Evolutionary conservation across 192 early-diverging fungal genomes (phyloP).

Genomic region (Dissophora globulifera): DNA sequence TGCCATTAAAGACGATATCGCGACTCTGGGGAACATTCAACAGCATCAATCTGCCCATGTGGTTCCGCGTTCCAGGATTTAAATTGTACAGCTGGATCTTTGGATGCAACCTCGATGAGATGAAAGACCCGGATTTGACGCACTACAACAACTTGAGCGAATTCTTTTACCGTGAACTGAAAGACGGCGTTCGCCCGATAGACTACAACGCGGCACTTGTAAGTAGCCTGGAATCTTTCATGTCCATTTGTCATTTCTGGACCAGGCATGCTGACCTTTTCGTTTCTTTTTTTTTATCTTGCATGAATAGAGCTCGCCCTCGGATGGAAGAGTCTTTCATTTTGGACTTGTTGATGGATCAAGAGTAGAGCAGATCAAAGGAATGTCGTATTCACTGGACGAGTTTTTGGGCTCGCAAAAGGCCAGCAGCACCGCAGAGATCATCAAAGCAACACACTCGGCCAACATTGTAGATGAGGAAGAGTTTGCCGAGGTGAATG

Average conservation of each 20-base stretch:
- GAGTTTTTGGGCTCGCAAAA: constrained; percentile 79
- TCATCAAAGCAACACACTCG: constrained; percentile 67
- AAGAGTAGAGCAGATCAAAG: constrained; percentile 95
- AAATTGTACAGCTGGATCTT: constrained; percentile 85
- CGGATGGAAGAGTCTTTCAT: constrained; percentile 92
- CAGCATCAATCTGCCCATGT: constrained; percentile 79
- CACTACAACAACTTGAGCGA: constrained; percentile 85
- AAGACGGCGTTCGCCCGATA: constrained; percentile 80
- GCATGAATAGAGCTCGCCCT: constrained; percentile 89
- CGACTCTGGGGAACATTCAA: constrained; percentile 93
- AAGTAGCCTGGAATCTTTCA: constrained; percentile 3
- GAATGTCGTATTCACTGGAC: constrained; percentile 89
- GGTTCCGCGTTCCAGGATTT: constrained; percentile 80
- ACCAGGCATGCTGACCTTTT: too few relatives aligned
- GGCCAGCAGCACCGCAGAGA: constrained; percentile 27
- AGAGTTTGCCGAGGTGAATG: constrained; percentile 89
- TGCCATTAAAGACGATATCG: constrained; percentile 92
- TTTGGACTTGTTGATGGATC: constrained; percentile 84
- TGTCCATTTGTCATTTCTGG: too few relatives aligned
- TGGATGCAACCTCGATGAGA: constrained; percentile 93
- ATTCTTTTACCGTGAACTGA: constrained; percentile 95
- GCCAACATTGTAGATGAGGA: constrained; percentile 78
- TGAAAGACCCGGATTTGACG: constrained; percentile 83
- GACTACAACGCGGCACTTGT: constrained; percentile 75
- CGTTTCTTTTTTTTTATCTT: too few relatives aligned